These are phyloP conservation scores for Diaporthe eres DNA, from an alignment of 2,329 filamentous ascomycete genomes.

Conservation along the genomic window DNA sequence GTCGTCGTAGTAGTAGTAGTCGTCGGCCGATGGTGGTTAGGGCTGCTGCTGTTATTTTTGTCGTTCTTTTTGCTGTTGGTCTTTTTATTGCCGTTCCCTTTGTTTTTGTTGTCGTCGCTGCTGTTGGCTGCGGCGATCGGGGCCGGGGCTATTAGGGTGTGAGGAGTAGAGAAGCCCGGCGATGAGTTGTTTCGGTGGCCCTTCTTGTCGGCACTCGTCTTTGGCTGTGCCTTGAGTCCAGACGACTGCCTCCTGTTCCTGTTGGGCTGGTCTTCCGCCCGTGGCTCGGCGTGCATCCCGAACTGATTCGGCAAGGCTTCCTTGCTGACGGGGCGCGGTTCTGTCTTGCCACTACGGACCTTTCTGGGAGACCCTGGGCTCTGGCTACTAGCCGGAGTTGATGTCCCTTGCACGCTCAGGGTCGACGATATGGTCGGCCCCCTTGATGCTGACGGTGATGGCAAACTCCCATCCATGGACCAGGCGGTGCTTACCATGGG, in stretches of 20 bases:
- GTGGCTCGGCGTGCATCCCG: background rate
- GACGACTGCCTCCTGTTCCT: constrained; percentile 1
- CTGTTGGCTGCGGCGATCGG: background rate
- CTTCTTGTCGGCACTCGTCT: background rate
- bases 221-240: no score
- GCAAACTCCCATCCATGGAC: background rate
- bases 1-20: background rate
- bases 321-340: background rate
- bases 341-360: no score
- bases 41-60: no score
- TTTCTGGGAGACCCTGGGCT: background rate
- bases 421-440: background rate
- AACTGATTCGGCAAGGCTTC: background rate
- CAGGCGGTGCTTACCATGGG: constrained; percentile 6
- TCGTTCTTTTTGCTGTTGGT: no score
- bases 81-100: background rate
- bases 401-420: background rate
- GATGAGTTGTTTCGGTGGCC: constrained; percentile 1
- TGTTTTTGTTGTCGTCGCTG: background rate
- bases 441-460: background rate
- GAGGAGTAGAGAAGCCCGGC: background rate
- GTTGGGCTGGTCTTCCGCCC: background rate
- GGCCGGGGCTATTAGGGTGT: no score
- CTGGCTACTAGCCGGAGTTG: background rate
- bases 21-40: no score